Percentiles rank a stretch among this genome's conserved stretches.
These are phyloP conservation scores for Fusarium albosuccineum DNA, from an alignment of 2,329 filamentous ascomycete species.

Conservation along the genomic window DNA sequence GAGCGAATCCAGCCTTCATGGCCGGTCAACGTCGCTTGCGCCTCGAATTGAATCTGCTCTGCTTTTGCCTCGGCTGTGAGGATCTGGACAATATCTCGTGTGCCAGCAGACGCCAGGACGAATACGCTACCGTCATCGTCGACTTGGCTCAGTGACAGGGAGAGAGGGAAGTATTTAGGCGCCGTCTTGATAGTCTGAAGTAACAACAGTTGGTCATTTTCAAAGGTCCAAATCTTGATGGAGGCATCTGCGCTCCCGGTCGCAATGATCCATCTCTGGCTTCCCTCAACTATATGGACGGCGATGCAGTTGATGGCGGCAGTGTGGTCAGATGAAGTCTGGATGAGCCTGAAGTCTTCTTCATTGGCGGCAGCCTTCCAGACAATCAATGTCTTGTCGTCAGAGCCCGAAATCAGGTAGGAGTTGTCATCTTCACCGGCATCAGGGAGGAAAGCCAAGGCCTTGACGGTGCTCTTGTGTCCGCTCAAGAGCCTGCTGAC, in stretches of 20 bases:
- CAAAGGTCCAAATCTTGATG: conserved; percentile 77
- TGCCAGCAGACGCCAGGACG: conserved; percentile 87
- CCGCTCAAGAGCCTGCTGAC: conserved; percentile 77
- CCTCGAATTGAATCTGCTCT: conserved; percentile 67
- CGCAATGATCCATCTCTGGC: conserved; percentile 67
- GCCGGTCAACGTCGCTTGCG: conserved; percentile 83
- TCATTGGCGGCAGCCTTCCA: conserved; percentile 66
- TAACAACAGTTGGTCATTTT: conserved; percentile 62
- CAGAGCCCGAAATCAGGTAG: conserved; percentile 82
- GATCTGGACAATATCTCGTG: conserved; percentile 84
- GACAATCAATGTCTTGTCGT: conserved; percentile 81
- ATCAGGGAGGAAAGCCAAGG: conserved; percentile 79
- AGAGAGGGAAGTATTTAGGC: conserved; percentile 86
- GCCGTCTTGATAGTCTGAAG: conserved; percentile 78
- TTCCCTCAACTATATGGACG: conserved; percentile 51
- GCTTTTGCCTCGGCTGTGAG: conserved; percentile 69
- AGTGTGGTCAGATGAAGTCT: conserved; percentile 73
- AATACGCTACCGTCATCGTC: conserved; percentile 64
- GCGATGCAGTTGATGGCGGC: conserved; percentile 80
- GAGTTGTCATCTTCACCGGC: conserved; percentile 59
- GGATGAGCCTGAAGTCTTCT: conserved; percentile 56
- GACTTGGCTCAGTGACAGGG: conserved; percentile 76
- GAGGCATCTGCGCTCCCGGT: conserved; percentile 87
- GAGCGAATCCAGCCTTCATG: conserved; percentile 97
- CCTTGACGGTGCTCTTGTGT: conserved; percentile 85